Evolutionary conservation across 2,329 filamentous ascomycete genomes (phyloP), one percentile per base, ranked within the genome.

Genomic region (Penicillium sp.): DNA sequence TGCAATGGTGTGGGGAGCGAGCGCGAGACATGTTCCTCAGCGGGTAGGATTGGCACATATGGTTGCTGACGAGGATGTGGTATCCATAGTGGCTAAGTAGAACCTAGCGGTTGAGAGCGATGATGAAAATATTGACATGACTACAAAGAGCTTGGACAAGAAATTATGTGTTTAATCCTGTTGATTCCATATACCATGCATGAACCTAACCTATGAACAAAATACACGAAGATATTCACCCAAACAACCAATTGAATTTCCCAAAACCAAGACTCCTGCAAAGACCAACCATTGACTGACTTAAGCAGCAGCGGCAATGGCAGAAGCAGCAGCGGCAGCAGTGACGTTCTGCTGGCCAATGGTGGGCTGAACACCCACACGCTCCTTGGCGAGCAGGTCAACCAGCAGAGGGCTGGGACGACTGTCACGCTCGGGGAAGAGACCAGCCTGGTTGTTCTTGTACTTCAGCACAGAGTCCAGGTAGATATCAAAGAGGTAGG

Each of bases 401-500:
- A 96, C 88, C 73, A 97, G 83, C 56, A 97, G 83, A 67, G 92
- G 89, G 65, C 85, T 91, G 30, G 93, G 93, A 65, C 88, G 86
- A 82, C 90, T 96, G 77, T 93, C 91, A 78, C 90, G 89, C 75
- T 88, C 77, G 3, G 83, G 83, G 57, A 82, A 79, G 67, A 86
- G 90, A 53, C 88, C 83, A 51, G 83, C 80, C 76, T 95, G 88
- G 73, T 82, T 87, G 67, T 88, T 84, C 87, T 96, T 97, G 85
- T 93, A 96, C 71, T 89, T 84, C 74, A 86, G 83, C 35, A 97
- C 91, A 69, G 88, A 93, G 74, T 96, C 86, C 43, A 97, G 80
- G 79, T 97, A 99, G 80, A 90, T 91, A 77, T 99, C 94, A 70
- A 99, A 99, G 57, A 99, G 83, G 78, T 96, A 97, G 2, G 90